These are phyloP conservation scores for Cyberlindnera galapagoensis DNA, from an alignment of 805 yeast species.

Conservation along the genomic window DNA sequence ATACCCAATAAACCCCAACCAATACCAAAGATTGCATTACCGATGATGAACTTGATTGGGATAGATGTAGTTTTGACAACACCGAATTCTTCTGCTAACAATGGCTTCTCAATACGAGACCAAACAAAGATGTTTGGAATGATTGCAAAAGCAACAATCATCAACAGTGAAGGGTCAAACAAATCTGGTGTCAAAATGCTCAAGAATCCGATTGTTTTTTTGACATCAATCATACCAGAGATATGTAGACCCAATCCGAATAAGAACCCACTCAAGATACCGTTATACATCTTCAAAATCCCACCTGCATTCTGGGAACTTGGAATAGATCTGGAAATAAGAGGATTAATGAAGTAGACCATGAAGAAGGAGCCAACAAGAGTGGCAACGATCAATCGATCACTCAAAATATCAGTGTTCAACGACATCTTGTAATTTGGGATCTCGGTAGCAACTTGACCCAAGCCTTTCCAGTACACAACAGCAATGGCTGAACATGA, in stretches of 20 bases:
- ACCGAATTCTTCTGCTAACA: constrained; percentile 18
- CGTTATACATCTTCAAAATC: constrained; percentile 6
- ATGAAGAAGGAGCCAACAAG: constrained; percentile 2
- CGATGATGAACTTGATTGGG: constrained; percentile 29
- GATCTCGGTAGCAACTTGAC: constrained; percentile 2
- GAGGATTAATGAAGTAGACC: constrained; percentile 26
- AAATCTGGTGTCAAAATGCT: constrained; percentile 28
- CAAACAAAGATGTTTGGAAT: constrained; percentile 38
- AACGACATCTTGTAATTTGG: constrained; percentile 6
- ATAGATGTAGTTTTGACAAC: constrained; percentile 23
- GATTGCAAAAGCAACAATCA: constrained; percentile 38
- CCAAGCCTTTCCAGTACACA: constrained; percentile 5
- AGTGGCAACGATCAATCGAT: constrained; percentile 3
- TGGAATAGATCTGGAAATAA: constrained; percentile 3
- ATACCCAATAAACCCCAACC: constrained; percentile 50
- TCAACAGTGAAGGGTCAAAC: constrained; percentile 41
- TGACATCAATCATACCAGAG: constrained; percentile 40
- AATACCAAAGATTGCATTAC: constrained; percentile 39
- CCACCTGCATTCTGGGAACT: not conserved
- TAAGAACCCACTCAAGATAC: constrained; percentile 25
- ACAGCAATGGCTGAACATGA: constrained; percentile 27
- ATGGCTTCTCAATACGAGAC: constrained; percentile 21
- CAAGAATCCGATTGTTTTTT: constrained; percentile 41
- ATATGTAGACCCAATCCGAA: constrained; percentile 42
- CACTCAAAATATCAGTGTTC: constrained; percentile 3